Evolutionary conservation across 202 grass and related monocot genomes (phyloP), one percentile per base, ranked within the genome.

Genomic region (Elaeis oleifera): DNA sequence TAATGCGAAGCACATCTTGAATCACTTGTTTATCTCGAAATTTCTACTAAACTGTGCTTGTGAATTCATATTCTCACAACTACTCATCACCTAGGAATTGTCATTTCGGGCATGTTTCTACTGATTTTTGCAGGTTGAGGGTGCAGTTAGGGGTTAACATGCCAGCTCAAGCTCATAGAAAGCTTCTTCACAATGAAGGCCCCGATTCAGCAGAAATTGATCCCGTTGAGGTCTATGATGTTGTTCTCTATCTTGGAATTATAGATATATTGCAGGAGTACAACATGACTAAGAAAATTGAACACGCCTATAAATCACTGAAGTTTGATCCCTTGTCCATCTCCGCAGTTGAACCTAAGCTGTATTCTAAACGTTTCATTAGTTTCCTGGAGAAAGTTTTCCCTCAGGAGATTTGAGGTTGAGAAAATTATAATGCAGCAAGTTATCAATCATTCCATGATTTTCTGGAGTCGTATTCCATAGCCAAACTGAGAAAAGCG

Each of bases 221-320:
- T 25, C 26, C 31, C 18, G 28, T 74, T 62, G 89, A 84, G 65
- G 85, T 84, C 28, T 94, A 82, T 31, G 88, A 99, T 67, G 88
- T 89, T 50, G 83, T 99, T 67, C 82, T 99, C 27, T 94, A 99
- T 75, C 89, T 99, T 16, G 88, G 95, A 70, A 99, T 99, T 51
- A 99, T 99, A 73, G 95, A 99, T 58, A 90, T 99, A 68, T 60
- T 94, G 18, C 95, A 99, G 67, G 88, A 87, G 68, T 99, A 94
- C 68, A 90, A 99, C 36, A 51, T 89, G 75, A 84, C 83, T 19
- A 99, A 99, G 67, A 76, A 84, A 63, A 80, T 82, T 1, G 88
- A 99, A 23, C 89, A 94, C 62, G 72, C 82, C 18, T 81, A 80
- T 20, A 99, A 99, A 69, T 99, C 89, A 2, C 77, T 99, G 32